These are phyloP conservation scores for Guyanaporus albipodus DNA, from an alignment of 768 basidiomycete genomes.

Conservation along the genomic window DNA sequence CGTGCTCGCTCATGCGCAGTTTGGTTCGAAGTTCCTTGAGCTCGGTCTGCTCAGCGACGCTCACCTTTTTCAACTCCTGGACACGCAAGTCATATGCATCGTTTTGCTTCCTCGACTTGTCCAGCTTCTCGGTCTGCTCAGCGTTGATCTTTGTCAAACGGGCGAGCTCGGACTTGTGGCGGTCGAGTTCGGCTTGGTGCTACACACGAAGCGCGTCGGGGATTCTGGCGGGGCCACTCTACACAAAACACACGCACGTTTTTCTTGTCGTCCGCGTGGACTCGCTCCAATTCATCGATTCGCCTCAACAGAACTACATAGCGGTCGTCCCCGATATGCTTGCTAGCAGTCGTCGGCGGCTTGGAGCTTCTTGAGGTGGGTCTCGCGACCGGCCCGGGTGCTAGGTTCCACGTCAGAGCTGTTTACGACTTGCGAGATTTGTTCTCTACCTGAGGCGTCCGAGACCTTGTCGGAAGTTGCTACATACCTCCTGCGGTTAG, in stretches of 20 bases:
- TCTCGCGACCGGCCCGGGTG: constrained; percentile 26
- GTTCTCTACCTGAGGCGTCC: constrained; percentile 38
- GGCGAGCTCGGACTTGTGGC: constrained; percentile 52
- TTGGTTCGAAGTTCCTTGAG: constrained; percentile 60
- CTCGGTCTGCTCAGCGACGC: constrained; percentile 51
- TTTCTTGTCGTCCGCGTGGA: constrained; percentile 67
- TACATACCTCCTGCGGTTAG: not conserved
- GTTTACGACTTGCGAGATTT: not conserved
- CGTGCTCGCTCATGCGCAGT: constrained; percentile 55
- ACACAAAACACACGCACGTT: constrained; percentile 33
- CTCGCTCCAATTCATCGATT: constrained; percentile 57
- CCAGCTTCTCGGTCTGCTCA: constrained; percentile 51
- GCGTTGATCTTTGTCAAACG: constrained; percentile 42
- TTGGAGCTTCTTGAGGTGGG: constrained; percentile 27
- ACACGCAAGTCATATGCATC: constrained; percentile 54
- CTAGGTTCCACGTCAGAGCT: constrained; percentile 21
- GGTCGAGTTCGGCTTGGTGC: constrained; percentile 61
- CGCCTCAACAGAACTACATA: constrained; percentile 56
- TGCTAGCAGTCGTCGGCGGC: constrained; percentile 13
- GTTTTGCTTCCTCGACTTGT: constrained; percentile 63
- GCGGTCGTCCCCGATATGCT: constrained; percentile 36
- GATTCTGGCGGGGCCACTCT: no score
- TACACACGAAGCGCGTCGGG: constrained; percentile 23
- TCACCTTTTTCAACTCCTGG: constrained; percentile 55
- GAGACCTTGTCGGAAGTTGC: constrained; percentile 33